Evolutionary conservation across 495 filamentous ascomycete species (phyloP).

Genomic region (Lindgomyces ingoldianus): DNA sequence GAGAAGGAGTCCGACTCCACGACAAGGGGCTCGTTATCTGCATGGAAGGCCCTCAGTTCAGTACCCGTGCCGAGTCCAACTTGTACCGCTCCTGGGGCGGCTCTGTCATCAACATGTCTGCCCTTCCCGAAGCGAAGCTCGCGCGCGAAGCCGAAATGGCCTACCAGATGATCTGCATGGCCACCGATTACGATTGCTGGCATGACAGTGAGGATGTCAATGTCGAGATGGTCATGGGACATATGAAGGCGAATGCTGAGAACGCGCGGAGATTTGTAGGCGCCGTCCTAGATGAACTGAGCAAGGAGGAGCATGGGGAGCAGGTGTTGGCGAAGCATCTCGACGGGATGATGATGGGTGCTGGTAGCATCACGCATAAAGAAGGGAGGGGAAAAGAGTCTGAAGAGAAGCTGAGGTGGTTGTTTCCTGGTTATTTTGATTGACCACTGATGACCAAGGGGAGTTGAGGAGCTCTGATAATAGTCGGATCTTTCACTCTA

Average conservation of each 20-base stretch:
- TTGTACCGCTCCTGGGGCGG: conserved; percentile 93
- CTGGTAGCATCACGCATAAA: conserved; percentile 48
- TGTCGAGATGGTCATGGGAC: conserved; percentile 94
- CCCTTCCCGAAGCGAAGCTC: conserved; percentile 94
- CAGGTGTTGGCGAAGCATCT: conserved; percentile 78
- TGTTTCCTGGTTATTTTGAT: conserved; percentile 68
- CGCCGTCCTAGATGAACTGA: conserved; percentile 83
- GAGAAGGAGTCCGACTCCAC: conserved; percentile 77
- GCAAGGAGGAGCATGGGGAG: conserved; percentile 70
- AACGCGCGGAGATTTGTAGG: conserved; percentile 85
- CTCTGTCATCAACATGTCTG: conserved; percentile 94
- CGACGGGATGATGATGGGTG: conserved; percentile 61
- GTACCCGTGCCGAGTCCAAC: conserved; percentile 91
- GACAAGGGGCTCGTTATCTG: conserved; percentile 78
- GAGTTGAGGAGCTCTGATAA: too few relatives aligned
- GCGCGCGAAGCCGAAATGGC: conserved; percentile 94
- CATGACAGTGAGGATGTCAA: conserved; percentile 65
- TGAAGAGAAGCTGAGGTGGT: conserved; percentile 62
- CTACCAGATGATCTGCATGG: conserved; percentile 99
- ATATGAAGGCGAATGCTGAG: conserved; percentile 87
- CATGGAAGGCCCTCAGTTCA: conserved; percentile 98
- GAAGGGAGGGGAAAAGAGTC: conserved; percentile 47
- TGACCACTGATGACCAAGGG: too few relatives aligned
- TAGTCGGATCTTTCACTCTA: too few relatives aligned
- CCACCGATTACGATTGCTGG: conserved; percentile 99